Evolutionary conservation across 2,329 filamentous ascomycete genomes (phyloP).

Genomic region (Paecilomyces formosus): DNA sequence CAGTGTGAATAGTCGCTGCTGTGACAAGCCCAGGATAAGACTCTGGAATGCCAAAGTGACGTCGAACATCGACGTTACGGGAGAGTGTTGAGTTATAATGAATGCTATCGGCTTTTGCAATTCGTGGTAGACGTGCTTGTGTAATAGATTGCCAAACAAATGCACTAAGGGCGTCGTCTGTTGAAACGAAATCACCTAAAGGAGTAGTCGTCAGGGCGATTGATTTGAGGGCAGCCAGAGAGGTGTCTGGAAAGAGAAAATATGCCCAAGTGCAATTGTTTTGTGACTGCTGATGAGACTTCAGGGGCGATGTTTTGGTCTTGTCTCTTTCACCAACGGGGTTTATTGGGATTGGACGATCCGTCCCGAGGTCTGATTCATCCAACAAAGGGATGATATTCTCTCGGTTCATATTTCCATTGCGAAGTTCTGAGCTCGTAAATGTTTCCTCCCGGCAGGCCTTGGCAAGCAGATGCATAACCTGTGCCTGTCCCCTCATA

Average conservation of each 20-base stretch:
- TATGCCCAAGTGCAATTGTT: conserved; percentile 37
- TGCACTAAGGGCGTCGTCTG: conserved; percentile 47
- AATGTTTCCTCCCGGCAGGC: conserved; percentile 42
- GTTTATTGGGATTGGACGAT: not conserved
- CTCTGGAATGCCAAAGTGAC: conserved; percentile 32
- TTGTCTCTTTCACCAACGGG: conserved; percentile 4
- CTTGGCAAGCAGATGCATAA: conserved; percentile 44
- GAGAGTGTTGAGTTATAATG: conserved; percentile 25
- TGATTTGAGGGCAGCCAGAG: conserved; percentile 36
- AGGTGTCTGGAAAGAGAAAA: conserved; percentile 35
- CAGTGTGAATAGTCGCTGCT: conserved; percentile 38
- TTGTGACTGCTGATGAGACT: conserved; percentile 22
- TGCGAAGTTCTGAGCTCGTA: conserved; percentile 35
- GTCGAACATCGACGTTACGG: conserved; percentile 45
- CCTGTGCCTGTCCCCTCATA: conserved; percentile 41
- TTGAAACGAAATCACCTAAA: conserved; percentile 38
- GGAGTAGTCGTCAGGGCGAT: conserved; percentile 23
- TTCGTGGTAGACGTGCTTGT: conserved; percentile 32
- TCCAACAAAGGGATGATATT: conserved; percentile 36
- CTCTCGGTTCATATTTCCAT: conserved; percentile 36
- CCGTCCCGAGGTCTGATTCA: conserved; percentile 1
- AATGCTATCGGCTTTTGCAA: conserved; percentile 10
- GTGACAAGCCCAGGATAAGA: conserved; percentile 44
- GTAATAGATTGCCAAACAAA: conserved; percentile 44
- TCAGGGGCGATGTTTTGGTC: conserved; percentile 1